Base-by-base conservation (phyloP, 345 rosid species). In the Eucalyptus rudis region DNA sequence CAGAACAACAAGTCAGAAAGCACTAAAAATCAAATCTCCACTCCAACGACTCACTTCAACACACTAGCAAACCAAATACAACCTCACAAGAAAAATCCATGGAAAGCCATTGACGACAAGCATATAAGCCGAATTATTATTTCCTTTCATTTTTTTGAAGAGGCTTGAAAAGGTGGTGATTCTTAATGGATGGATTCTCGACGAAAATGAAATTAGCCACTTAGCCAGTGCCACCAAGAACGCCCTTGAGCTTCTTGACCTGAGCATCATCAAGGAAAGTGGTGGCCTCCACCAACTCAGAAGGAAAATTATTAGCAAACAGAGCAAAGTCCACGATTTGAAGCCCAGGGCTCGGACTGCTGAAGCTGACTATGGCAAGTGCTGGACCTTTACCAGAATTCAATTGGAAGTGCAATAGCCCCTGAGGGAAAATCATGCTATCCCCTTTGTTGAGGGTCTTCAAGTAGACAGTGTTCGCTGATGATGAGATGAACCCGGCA, bases 191-290 rank as follows among this genome's bases (percentile, higher is more conserved):
- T 71, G 45, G 45, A 19, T 50, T 50, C 44, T 33, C 4, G 1
- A 17, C 24, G 19, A 17, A 16, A 68, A 33, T 17, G 80, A 68
- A 68, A 68, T 68, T 33, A 68, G 24, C 80, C 44, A 5, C 81
- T 93, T 91, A 97, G 71, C 92, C 91, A 40, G 94, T 96, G 89
- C 99, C 99, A 47, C 99, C 99, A 90, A 97, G 98, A 81, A 97
- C 95, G 76, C 92, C 94, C 92, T 97, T 97, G 71, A 97, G 97
- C 94, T 95, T 97, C 96, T 95, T 96, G 80, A 97, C 93, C 27
- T 91, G 98, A 88, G 81, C 94, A 19, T 94, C 96, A 4, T 71
- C 81, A 36, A 97, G 95, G 93, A 97, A 97, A 33, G 98, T 96
- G 4, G 92, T 90, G 49, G 83, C 86, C 87, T 90, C 94, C 9